Conservation (phyloP, 2,329 filamentous ascomycete genomes). For the Colletotrichum sp. region DNA sequence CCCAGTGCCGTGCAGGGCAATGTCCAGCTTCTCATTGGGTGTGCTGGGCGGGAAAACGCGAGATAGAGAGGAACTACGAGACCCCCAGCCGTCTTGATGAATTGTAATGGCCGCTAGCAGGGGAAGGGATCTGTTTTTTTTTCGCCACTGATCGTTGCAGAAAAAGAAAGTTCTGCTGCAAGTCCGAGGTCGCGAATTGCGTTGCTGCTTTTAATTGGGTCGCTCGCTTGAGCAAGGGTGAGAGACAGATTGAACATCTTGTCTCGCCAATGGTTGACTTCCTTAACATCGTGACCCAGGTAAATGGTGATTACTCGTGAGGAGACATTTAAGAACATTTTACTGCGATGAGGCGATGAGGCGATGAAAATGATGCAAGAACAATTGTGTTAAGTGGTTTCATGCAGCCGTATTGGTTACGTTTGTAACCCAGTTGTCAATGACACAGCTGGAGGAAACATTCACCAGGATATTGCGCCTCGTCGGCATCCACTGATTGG, state of each 20-base stretch:
- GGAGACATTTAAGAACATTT: too few relatives aligned
- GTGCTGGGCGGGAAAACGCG: not conserved
- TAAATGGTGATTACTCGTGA: too few relatives aligned
- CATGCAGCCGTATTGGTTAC: too few relatives aligned
- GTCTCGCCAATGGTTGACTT: not conserved
- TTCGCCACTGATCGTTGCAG: not conserved
- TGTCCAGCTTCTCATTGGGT: not conserved
- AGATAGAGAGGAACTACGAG: not conserved
- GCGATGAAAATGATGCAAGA: too few relatives aligned
- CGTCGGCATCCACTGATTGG: too few relatives aligned
- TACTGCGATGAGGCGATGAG: too few relatives aligned
- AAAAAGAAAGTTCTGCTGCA: not conserved
- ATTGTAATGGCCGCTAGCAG: slow-evolving; percentile 4
- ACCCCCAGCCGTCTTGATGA: not conserved
- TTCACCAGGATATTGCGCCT: too few relatives aligned
- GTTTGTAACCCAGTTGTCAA: too few relatives aligned
- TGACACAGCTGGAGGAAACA: too few relatives aligned
- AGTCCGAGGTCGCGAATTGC: not conserved
- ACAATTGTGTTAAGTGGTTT: too few relatives aligned
- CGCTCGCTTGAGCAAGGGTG: not conserved
- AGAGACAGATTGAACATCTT: not conserved
- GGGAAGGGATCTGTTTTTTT: not conserved
- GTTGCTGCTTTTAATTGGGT: not conserved
- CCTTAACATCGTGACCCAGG: too few relatives aligned
- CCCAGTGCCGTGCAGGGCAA: not conserved